These are phyloP conservation scores for Boletus sp. DNA, from an alignment of 1,284 basidiomycete species.

Conservation along the genomic window DNA sequence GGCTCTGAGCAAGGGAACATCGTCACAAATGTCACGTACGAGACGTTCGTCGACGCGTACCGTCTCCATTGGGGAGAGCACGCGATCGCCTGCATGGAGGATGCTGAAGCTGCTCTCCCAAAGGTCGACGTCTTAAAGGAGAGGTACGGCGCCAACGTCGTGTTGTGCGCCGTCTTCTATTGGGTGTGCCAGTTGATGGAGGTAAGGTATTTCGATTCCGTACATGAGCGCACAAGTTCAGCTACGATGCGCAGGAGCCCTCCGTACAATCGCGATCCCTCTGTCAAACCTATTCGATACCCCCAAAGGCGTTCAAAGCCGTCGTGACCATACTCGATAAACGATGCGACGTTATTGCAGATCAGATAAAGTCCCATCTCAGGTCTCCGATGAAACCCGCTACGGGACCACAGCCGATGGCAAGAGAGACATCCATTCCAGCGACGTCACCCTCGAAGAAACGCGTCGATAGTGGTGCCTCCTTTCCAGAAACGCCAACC, in stretches of 20 bases:
- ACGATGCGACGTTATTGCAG: constrained; percentile 26
- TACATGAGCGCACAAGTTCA: not conserved
- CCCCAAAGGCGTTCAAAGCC: constrained; percentile 18
- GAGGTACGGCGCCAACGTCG: constrained; percentile 14
- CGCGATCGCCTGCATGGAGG: constrained; percentile 29
- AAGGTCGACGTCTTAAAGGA: constrained; percentile 16
- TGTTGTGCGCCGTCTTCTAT: constrained; percentile 31
- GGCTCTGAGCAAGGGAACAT: not conserved
- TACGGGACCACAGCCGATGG: constrained; percentile 1
- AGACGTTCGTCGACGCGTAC: constrained; percentile 22
- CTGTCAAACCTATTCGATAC: constrained; percentile 18
- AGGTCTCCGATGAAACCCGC: constrained; percentile 24
- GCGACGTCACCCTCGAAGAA: constrained; percentile 23
- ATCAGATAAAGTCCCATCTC: constrained; percentile 22
- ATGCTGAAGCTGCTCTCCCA: constrained; percentile 23
- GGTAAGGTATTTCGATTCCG: constrained; percentile 9
- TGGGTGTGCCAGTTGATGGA: constrained; percentile 34
- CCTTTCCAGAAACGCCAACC: constrained; percentile 29
- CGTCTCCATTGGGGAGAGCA: constrained; percentile 9
- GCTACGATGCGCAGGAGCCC: constrained; percentile 15
- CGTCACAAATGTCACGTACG: constrained; percentile 18
- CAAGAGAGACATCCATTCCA: not conserved
- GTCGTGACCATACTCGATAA: constrained; percentile 22
- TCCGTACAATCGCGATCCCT: constrained; percentile 21
- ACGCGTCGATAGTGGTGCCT: constrained; percentile 2